Conservation (phyloP, 1,284 basidiomycete genomes). For the Cronartium ribicola region DNA sequence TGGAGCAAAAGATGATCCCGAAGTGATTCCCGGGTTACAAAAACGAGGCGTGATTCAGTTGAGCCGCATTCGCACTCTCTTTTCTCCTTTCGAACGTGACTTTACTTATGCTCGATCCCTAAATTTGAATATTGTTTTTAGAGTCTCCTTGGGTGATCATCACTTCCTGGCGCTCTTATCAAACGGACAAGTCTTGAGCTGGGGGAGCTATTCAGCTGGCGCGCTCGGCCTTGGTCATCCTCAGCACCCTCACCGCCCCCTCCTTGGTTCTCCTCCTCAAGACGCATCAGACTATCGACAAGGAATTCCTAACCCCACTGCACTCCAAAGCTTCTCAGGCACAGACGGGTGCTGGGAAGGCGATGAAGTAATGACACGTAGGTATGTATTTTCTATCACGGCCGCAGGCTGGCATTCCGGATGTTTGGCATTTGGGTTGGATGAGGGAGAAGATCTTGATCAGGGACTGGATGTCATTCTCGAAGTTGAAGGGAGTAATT, state of each 20-base stretch:
- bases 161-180: constrained; percentile 29
- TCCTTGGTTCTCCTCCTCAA: background rate
- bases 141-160: constrained; percentile 33
- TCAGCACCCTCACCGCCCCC: constrained; percentile 14
- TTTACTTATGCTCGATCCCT: background rate
- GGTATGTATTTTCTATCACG: constrained; percentile 29
- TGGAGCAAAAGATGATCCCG: constrained; percentile 8
- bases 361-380: background rate
- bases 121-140: constrained; percentile 5
- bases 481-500: background rate
- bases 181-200: constrained; percentile 32
- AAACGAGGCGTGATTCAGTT: constrained; percentile 38
- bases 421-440: constrained; percentile 26
- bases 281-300: background rate
- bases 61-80: background rate
- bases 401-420: constrained; percentile 39
- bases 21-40: constrained; percentile 29
- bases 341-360: background rate
- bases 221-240: constrained; percentile 25
- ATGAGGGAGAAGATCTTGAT: constrained; percentile 32
- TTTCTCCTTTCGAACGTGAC: no score
- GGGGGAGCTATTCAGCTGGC: constrained; percentile 34
- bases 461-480: constrained; percentile 22
- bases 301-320: constrained; percentile 12
- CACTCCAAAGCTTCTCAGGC: constrained; percentile 27